Evolutionary conservation across 2,329 filamentous ascomycete species (phyloP).

Genomic region (Colletotrichum falcatum): DNA sequence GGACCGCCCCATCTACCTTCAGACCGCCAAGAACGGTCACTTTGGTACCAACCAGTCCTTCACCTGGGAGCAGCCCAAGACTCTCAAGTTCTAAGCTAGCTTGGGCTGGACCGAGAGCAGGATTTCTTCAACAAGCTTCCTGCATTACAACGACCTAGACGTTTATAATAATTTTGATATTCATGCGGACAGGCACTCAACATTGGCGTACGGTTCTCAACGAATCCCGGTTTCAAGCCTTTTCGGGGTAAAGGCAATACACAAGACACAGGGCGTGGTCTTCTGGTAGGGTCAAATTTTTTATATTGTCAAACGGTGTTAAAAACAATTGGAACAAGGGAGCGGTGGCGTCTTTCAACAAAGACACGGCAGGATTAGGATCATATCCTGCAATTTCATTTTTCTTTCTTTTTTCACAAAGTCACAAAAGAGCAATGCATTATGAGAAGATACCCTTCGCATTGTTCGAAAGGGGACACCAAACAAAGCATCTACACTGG

Average conservation of each 20-base stretch:
- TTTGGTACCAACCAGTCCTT: conserved; percentile 97
- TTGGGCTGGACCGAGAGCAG: conserved; percentile 32
- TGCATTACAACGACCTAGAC: conserved; percentile 43
- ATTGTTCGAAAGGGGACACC: conserved; percentile 41
- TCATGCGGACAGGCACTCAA: conserved; percentile 41
- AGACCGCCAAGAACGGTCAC: conserved; percentile 99
- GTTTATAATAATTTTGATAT: conserved; percentile 41
- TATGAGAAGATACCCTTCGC: conserved; percentile 53
- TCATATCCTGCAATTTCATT: conserved; percentile 43
- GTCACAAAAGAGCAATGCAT: conserved; percentile 49
- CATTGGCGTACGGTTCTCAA: conserved; percentile 43
- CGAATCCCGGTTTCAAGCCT: conserved; percentile 43
- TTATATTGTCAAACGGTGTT: conserved; percentile 37
- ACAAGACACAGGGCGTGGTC: conserved; percentile 29
- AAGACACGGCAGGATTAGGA: conserved; percentile 51
- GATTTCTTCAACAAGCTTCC: conserved; percentile 43
- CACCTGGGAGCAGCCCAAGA: conserved; percentile 98
- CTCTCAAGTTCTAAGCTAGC: conserved; percentile 82
- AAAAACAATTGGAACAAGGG: conserved; percentile 41
- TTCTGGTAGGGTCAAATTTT: conserved; percentile 35
- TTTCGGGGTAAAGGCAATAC: conserved; percentile 39
- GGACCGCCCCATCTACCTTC: conserved; percentile 95
- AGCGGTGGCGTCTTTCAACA: conserved; percentile 61
- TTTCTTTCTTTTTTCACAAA: conserved; percentile 29
- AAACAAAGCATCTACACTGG: conserved; percentile 46